Evolutionary conservation across 495 filamentous ascomycete species (phyloP), one percentile per base, ranked within the genome.

Genomic region (Podospora anserina): DNA sequence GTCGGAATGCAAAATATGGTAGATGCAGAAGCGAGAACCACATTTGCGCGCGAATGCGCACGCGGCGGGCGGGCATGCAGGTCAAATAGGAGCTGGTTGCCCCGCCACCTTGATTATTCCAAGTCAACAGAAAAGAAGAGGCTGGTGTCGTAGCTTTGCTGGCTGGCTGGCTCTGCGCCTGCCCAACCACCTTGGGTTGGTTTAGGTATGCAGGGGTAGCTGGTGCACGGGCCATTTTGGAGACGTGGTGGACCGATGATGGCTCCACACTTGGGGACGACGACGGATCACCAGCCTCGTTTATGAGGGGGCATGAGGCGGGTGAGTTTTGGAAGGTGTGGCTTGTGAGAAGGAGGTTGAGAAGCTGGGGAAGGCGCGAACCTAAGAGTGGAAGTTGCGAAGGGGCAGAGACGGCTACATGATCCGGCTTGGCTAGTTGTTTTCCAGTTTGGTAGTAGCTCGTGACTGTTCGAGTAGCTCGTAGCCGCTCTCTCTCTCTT

Each of bases 71-170:
- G 18, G 16, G 27, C 9, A 4, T 44, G 23, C n/a, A 61, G 59
- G 23, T 49, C 61, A 63, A 63, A 63, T 63, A 63, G 15, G 61
- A 18, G 27, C 16, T 23, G 28, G 61, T 63, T 63, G 61, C 61
- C 61, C 61, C 61, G 61, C 61, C 61, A 63, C 61, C 61, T 63
- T 32, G 34, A 39, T 63, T 63, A 19, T 39, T 39, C 55, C 23
- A 58, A 58, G 23, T 58, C 55, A 58, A 58, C 23, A 58, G 55
- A 58, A 58, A 58, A 58, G 55, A 20, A 26, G n/a, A 26, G 55
- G 55, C 55, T 58, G 55, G 55, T 58, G 23, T 49, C n/a, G 55
- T 58, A 58, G 55, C 55, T 49, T 58, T 58, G 55, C 23, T 58
- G 7, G 55, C 23, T 58, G 55, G 55, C 55, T 19, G 55, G 55